These are phyloP conservation scores for Leucaena leucocephala DNA, from an alignment of 306 rosid genomes.

Conservation along the genomic window DNA sequence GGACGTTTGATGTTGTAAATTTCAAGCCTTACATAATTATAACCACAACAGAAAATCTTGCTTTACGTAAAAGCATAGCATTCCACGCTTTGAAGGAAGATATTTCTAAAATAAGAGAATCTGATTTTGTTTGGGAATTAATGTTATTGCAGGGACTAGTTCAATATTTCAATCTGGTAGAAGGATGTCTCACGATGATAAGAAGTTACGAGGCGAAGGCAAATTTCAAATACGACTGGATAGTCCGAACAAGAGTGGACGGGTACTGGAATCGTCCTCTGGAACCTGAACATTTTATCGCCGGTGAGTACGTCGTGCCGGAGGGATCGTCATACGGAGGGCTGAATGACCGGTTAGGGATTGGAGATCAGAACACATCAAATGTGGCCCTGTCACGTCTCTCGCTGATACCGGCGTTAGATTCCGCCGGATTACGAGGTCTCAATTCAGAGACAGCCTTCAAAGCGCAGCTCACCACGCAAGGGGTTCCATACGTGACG, in stretches of 20 bases:
- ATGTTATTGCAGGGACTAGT: slow-evolving; percentile 65
- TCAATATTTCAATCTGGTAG: slow-evolving; percentile 81
- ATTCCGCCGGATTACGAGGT: slow-evolving; percentile 48
- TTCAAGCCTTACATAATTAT: neutral
- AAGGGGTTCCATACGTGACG: slow-evolving; percentile 34
- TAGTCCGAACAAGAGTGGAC: slow-evolving; percentile 88
- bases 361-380: slow-evolving; percentile 75
- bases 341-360: slow-evolving; percentile 81
- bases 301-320: slow-evolving; percentile 68
- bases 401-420: slow-evolving; percentile 63
- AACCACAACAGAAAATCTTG: neutral
- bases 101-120: neutral
- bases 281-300: slow-evolving; percentile 53
- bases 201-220: slow-evolving; percentile 49
- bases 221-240: slow-evolving; percentile 79
- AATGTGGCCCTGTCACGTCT: slow-evolving; percentile 71
- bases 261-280: slow-evolving; percentile 88
- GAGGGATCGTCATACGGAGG: slow-evolving; percentile 80
- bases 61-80: neutral
- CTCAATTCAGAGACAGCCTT: slow-evolving; percentile 88
- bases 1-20: neutral
- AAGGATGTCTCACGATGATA: slow-evolving; percentile 76
- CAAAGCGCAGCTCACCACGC: slow-evolving; percentile 71
- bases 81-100: neutral
- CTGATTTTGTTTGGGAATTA: neutral